Evolutionary conservation across 2,329 filamentous ascomycete genomes (phyloP).

Genomic region (Neonectria sp.): DNA sequence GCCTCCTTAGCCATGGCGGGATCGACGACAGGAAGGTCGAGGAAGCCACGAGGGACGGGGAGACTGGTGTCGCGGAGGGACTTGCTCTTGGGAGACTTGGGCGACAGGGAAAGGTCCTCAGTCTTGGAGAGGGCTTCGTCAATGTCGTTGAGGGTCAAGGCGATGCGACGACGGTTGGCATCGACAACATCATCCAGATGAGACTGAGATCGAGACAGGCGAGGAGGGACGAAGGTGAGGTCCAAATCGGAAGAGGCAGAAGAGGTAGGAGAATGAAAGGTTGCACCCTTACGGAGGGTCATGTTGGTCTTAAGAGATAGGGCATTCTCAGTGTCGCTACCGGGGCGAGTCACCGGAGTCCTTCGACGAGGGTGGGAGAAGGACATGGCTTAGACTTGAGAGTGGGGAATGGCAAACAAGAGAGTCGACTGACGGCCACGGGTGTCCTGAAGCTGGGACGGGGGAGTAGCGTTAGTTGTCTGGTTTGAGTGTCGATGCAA

Average conservation of each 20-base stretch:
- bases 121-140: conserved; percentile 71
- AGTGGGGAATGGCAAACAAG: conserved; percentile 47
- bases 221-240: conserved; percentile 64
- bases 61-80: conserved; percentile 69
- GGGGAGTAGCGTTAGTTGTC: conserved; percentile 50
- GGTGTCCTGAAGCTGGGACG: conserved; percentile 52
- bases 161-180: conserved; percentile 78
- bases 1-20: conserved; percentile 62
- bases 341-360: conserved; percentile 59
- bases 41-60: conserved; percentile 72
- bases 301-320: conserved; percentile 55
- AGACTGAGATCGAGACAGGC: conserved; percentile 77
- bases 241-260: conserved; percentile 57
- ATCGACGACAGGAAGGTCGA: conserved; percentile 69
- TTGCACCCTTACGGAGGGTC: conserved; percentile 79
- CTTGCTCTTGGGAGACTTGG: conserved; percentile 50
- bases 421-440: conserved; percentile 48
- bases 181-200: conserved; percentile 80
- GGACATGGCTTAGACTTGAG: conserved; percentile 62
- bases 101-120: conserved; percentile 57
- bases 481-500: conserved; percentile 46
- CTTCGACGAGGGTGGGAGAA: conserved; percentile 64
- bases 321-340: conserved; percentile 49
- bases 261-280: conserved; percentile 71
- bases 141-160: conserved; percentile 75